phyloP scores from a whole-genome alignment of 495 filamentous ascomycete genomes.

The Hypoxylon intermedium region DNA sequence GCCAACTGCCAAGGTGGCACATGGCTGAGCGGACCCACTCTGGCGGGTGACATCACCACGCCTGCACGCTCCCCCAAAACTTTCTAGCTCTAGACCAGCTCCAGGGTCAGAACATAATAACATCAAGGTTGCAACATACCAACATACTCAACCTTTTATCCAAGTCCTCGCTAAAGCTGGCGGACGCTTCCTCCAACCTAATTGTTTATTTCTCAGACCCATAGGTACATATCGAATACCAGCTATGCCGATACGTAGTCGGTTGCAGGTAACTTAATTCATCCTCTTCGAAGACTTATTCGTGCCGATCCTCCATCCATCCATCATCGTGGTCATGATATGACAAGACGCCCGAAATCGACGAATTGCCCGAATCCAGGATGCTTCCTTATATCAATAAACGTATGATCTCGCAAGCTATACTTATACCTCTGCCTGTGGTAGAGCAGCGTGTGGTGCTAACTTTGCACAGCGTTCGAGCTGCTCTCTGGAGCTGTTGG shows the following conservation, averaged over 20 bases:
- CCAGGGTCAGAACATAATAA: slow-evolving; percentile 2
- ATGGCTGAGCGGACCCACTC: slow-evolving; percentile 22
- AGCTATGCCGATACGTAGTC: not conserved
- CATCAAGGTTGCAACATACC: not conserved
- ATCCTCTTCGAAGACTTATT: too few relatives aligned
- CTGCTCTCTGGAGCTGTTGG: slow-evolving; percentile 76
- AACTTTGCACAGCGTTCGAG: slow-evolving; percentile 57
- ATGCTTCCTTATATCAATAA: slow-evolving; percentile 90
- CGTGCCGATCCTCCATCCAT: too few relatives aligned
- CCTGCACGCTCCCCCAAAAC: slow-evolving; percentile 8
- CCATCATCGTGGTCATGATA: too few relatives aligned
- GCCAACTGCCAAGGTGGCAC: slow-evolving; percentile 37
- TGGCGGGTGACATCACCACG: slow-evolving; percentile 36
- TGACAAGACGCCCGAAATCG: slow-evolving; percentile 18
- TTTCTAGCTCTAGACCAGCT: slow-evolving; percentile 16
- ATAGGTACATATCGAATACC: not conserved
- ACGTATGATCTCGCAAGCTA: slow-evolving; percentile 63
- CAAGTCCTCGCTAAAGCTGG: slow-evolving; percentile 9
- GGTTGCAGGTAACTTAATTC: slow-evolving; percentile 3
- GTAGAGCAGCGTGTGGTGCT: slow-evolving; percentile 16
- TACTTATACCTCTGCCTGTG: slow-evolving; percentile 6
- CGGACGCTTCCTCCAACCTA: not conserved
- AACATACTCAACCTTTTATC: not conserved
- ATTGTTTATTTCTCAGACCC: not conserved
- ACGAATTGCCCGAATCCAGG: slow-evolving; percentile 22